Conservation (phyloP, 768 basidiomycete genomes). For the Filobasidium wieringae region DNA sequence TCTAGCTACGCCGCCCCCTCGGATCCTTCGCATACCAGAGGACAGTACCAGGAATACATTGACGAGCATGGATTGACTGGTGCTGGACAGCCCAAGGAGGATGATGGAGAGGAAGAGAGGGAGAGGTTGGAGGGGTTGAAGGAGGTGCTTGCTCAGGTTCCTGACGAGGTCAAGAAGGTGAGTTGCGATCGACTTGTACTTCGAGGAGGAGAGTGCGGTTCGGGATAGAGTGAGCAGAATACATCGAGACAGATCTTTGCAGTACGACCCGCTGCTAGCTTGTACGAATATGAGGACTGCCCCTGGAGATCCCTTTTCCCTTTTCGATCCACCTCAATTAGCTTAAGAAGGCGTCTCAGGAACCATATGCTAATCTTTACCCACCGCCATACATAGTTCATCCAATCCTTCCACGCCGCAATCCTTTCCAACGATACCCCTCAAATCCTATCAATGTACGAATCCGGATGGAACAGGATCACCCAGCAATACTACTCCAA, state of each 20-base stretch:
- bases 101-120: slow-evolving; percentile 30
- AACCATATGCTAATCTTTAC: too few species aligned
- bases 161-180: slow-evolving; percentile 79
- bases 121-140: slow-evolving; percentile 68
- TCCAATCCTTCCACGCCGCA: slow-evolving; percentile 88
- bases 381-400: slow-evolving; percentile 50
- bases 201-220: too few species aligned
- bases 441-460: slow-evolving; percentile 85
- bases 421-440: slow-evolving; percentile 79
- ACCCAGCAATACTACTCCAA: slow-evolving; percentile 92
- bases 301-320: too few species aligned
- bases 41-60: slow-evolving; percentile 7
- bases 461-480: slow-evolving; percentile 92
- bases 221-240: too few species aligned
- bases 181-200: too few species aligned
- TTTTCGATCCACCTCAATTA: too few species aligned
- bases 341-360: too few species aligned
- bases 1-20: neutral
- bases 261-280: too few species aligned
- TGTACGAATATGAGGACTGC: too few species aligned
- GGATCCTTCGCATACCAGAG: neutral
- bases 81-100: neutral
- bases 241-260: too few species aligned
- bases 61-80: neutral
- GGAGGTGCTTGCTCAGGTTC: slow-evolving; percentile 67